Percentiles rank a stretch among this genome's conserved stretches.
Evolutionary conservation across 306 rosid genomes (phyloP).

Genomic region (Vachellia collinsii): DNA sequence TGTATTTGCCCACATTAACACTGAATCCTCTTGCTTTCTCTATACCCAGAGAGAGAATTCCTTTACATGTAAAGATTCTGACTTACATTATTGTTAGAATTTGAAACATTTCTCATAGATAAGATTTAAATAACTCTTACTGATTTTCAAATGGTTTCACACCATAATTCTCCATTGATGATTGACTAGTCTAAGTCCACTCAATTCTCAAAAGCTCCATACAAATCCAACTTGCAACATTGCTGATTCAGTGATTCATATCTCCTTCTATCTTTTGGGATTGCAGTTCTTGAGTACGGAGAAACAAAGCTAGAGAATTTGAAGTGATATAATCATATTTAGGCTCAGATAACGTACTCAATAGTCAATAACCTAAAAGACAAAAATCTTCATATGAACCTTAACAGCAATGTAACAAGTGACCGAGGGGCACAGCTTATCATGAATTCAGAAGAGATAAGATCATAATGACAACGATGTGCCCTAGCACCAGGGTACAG

Average conservation of each 20-base stretch:
- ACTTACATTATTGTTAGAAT: background rate
- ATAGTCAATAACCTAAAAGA: background rate
- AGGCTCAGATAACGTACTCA: background rate
- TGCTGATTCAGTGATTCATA: background rate
- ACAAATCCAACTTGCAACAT: background rate
- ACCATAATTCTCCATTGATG: background rate
- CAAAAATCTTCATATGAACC: background rate
- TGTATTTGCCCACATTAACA: background rate
- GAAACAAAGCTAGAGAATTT: background rate
- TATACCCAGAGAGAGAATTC: background rate
- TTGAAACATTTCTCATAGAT: background rate
- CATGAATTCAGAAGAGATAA: background rate
- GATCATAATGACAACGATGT: slow-evolving; percentile 7
- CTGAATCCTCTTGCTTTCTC: background rate
- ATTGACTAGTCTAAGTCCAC: background rate
- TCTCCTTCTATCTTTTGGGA: background rate
- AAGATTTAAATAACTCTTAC: background rate
- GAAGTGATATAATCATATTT: background rate
- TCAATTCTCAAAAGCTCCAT: slow-evolving; percentile 10
- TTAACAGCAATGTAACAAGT: background rate
- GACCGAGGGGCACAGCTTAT: background rate
- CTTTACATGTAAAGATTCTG: background rate
- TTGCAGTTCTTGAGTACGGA: background rate
- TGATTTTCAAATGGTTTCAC: background rate
- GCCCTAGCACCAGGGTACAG: background rate